Evolutionary conservation across 2,329 filamentous ascomycete genomes (phyloP), one percentile per base, ranked within the genome.

Genomic region (Aspergillus aculeatus): DNA sequence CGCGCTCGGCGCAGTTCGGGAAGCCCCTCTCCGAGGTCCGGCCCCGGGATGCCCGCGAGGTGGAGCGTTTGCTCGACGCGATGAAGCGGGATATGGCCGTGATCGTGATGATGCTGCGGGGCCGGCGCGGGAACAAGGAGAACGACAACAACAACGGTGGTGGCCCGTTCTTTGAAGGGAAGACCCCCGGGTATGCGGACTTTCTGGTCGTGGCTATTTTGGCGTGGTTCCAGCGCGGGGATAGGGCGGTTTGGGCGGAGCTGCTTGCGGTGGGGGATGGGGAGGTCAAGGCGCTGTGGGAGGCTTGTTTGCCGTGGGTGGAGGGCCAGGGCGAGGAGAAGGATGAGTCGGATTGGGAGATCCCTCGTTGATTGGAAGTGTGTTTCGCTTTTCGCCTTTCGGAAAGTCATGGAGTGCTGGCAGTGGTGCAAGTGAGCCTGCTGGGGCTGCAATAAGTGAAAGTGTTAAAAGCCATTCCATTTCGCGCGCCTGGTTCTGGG

Each of bases 111-210:
- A 67, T 73, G 64, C 38, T 73, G 52, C 65, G 64, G 19, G 72
- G 70, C 1, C 52, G 65, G 4, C 67, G 67, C 9, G 72, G 70
- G 54, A 67, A 64, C 11, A 9, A 44, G 38, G 14, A 29, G 7
- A 9, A 29, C 1, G 26, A 6, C 7, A 2, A 9, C 7, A 9
- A 9, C 9, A 2, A 2, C 26, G 26, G 14, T 16, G 16, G 38
- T 7, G 72, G 71, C 0, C 67, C 68, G 1, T 74, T 74, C 55
- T 67, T 73, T 9, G 71, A 74, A 31, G 71, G 71, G 2, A 69
- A 71, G 31, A 71, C 48, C 48, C 54, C 68, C 1, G 66, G 69
- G 1, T 72, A 63, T 59, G 71, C 68, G 59, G 72, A 74, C 60
- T 54, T 74, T 10, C 32, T 66, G 23, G 29, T 72, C 5, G 63